Conservation (phyloP, 805 yeast species). For the Zygotorulaspora danielsina region DNA sequence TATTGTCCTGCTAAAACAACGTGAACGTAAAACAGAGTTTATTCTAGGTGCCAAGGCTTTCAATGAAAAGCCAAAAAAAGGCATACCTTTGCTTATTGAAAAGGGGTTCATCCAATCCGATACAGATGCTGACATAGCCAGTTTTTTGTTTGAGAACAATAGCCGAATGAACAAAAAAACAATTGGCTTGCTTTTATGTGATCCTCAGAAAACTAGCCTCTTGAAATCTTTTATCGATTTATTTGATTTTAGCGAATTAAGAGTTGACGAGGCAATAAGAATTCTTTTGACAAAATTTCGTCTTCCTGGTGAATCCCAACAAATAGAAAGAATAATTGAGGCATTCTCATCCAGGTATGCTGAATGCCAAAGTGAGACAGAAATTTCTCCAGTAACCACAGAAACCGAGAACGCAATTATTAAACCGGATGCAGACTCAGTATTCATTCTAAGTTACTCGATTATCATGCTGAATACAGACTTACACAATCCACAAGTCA, state of each 20-base stretch:
- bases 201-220: constrained; percentile 59
- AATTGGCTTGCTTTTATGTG: constrained; percentile 81
- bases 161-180: constrained; percentile 81
- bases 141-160: constrained; percentile 71
- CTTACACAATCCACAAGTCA: constrained; percentile 86
- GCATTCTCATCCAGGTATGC: constrained; percentile 79
- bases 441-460: constrained; percentile 84
- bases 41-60: constrained; percentile 69
- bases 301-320: constrained; percentile 96
- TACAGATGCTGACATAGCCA: constrained; percentile 62
- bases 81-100: constrained; percentile 60
- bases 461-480: constrained; percentile 94
- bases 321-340: constrained; percentile 88
- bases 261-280: constrained; percentile 93
- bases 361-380: constrained; percentile 45
- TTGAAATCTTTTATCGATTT: constrained; percentile 59
- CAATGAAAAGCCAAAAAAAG: constrained; percentile 74
- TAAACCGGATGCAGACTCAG: constrained; percentile 77
- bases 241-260: constrained; percentile 68
- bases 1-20: constrained; percentile 28
- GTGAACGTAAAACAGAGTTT: constrained; percentile 63
- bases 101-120: constrained; percentile 56
- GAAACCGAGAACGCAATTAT: constrained; percentile 43
- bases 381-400: constrained; percentile 16
- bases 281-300: constrained; percentile 76